Evolutionary conservation across 192 early-diverging fungal species (phyloP).

Genomic region (Endogone sp.): DNA sequence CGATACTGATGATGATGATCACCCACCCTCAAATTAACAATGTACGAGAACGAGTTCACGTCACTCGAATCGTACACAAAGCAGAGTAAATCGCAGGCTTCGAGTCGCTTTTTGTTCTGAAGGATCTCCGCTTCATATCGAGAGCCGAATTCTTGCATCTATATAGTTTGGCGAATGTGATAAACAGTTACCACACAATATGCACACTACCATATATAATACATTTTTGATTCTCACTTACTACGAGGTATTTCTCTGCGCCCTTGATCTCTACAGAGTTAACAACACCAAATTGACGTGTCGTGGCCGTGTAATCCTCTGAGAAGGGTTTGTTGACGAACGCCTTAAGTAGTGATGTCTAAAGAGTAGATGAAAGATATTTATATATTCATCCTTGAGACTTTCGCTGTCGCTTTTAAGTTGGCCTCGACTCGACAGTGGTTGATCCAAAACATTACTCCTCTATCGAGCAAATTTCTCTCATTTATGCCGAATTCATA

Average conservation of each 20-base stretch:
- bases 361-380: no score
- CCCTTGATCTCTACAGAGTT: constrained; percentile 96
- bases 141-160: constrained; percentile 92
- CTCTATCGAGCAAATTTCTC: no score
- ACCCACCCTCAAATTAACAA: constrained; percentile 80
- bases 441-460: no score
- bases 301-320: constrained; percentile 71
- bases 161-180: constrained; percentile 2
- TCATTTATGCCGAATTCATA: no score
- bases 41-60: constrained; percentile 89
- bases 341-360: constrained; percentile 79
- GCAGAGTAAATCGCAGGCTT: constrained; percentile 86
- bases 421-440: no score
- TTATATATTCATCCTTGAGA: neutral
- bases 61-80: constrained; percentile 96
- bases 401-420: no score
- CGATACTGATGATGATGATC: no score
- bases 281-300: constrained; percentile 75
- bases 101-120: constrained; percentile 81
- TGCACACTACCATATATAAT: neutral
- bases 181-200: neutral
- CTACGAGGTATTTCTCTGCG: constrained; percentile 90
- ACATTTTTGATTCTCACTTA: no score
- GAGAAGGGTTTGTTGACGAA: constrained; percentile 85
- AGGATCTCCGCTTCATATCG: constrained; percentile 86